Conservation (phyloP, 164 flowering plant species). For the Vitis labrusca region DNA sequence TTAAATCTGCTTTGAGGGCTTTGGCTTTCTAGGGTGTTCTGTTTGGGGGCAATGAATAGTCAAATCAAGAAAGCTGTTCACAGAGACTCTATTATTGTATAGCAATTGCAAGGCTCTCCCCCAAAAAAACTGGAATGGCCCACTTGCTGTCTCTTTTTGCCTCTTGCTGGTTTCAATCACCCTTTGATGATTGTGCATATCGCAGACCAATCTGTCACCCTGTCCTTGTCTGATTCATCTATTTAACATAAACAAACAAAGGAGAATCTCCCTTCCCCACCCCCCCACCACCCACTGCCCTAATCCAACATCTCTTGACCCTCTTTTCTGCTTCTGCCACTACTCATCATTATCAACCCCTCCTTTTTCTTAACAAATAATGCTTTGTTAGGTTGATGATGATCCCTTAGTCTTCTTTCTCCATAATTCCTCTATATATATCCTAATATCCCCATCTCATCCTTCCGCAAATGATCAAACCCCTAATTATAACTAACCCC, state of each 20-base stretch:
- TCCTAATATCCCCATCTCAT: too few species aligned
- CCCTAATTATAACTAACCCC: too few species aligned
- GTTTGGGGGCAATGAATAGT: conserved; percentile 29
- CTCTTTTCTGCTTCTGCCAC: conserved; percentile 4
- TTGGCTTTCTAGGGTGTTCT: conserved; percentile 9
- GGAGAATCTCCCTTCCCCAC: conserved; percentile 27
- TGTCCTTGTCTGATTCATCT: conserved; percentile 33
- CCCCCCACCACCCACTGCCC: conserved; percentile 4
- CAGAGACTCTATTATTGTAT: conserved; percentile 40
- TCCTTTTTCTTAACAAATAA: not conserved
- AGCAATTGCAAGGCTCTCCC: conserved; percentile 18
- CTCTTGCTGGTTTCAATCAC: conserved; percentile 48
- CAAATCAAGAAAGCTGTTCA: conserved; percentile 35
- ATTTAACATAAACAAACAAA: conserved; percentile 26
- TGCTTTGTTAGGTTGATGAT: too few species aligned
- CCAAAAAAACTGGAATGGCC: conserved; percentile 39
- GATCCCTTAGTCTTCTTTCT: too few species aligned
- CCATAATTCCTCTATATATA: too few species aligned
- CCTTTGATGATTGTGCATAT: conserved; percentile 57
- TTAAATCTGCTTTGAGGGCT: not conserved
- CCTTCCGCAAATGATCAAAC: too few species aligned
- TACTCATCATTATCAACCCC: conserved; percentile 16
- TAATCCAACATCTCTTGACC: conserved; percentile 5
- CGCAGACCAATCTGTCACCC: conserved; percentile 42
- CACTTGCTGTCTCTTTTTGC: conserved; percentile 44